Conservation (phyloP, 441 rosid species). For the Viola pubescens region DNA sequence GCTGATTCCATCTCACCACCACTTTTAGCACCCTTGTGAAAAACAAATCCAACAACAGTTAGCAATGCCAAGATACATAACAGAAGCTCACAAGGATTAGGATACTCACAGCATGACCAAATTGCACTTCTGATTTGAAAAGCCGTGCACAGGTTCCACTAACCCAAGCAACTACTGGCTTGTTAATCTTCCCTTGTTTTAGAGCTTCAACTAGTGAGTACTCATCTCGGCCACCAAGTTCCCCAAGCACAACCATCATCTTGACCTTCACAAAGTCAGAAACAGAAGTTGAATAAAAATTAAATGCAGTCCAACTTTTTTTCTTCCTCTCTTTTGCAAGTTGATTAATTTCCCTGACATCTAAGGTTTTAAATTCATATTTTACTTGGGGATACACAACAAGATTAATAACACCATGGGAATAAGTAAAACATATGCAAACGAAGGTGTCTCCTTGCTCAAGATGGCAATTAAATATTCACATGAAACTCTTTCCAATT, state of each 20-base stretch:
- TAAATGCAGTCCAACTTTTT: no score
- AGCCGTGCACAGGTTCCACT: conserved; percentile 95
- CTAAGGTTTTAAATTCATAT: no score
- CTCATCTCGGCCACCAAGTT: conserved; percentile 93
- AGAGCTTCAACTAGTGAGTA: conserved; percentile 92
- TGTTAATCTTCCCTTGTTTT: conserved; percentile 82
- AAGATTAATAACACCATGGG: no score
- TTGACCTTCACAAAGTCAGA: conserved; percentile 44
- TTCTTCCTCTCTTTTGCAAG: no score
- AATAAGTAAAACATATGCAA: no score
- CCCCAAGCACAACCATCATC: conserved; percentile 92
- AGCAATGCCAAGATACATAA: no score
- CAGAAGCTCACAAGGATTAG: background rate
- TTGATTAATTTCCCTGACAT: no score
- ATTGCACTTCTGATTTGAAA: conserved; percentile 93
- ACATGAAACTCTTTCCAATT: no score
- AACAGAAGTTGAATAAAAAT: conserved; percentile 5
- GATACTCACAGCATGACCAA: conserved; percentile 92
- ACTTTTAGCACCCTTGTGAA: conserved; percentile 90
- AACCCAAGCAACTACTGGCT: conserved; percentile 98
- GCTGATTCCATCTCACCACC: conserved; percentile 98
- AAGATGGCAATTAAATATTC: no score
- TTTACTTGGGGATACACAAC: no score
- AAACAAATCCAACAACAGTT: conserved; percentile 9
- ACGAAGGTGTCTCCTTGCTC: no score